Percentiles rank a stretch among this genome's conserved stretches.
Evolutionary conservation across 2,329 filamentous ascomycete species (phyloP).

Genomic region (Calonectria henricotiae): DNA sequence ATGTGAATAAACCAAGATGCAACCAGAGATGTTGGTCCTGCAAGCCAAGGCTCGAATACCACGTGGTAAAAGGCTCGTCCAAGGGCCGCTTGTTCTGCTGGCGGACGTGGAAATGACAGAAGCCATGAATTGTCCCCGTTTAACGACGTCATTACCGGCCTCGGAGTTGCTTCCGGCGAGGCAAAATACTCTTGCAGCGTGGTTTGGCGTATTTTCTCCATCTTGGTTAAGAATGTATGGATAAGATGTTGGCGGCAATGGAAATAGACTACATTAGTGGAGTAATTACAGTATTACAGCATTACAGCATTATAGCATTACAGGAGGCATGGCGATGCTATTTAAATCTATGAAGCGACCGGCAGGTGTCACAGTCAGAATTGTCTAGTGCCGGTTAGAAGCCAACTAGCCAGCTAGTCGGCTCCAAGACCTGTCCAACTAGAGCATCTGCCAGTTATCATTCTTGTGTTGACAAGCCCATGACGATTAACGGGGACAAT

Average conservation of each 20-base stretch:
- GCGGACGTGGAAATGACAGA: slow-evolving; percentile 55
- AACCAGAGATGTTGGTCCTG: slow-evolving; percentile 46
- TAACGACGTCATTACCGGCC: slow-evolving; percentile 54
- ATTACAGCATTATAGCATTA: no score
- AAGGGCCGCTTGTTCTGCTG: slow-evolving; percentile 39
- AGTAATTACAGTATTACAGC: no score
- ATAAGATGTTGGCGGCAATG: neutral
- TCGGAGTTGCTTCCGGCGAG: slow-evolving; percentile 13
- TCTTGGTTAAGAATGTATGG: neutral
- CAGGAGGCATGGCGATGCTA: neutral
- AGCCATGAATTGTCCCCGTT: slow-evolving; percentile 59
- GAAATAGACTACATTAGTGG: neutral
- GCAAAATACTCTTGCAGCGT: slow-evolving; percentile 22
- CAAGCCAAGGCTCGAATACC: slow-evolving; percentile 57
- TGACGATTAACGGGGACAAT: neutral
- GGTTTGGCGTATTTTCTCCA: slow-evolving; percentile 15
- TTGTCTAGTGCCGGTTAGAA: neutral
- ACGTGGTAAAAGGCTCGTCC: slow-evolving; percentile 55
- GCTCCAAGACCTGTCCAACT: neutral
- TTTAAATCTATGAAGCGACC: neutral
- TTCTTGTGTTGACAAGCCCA: neutral
- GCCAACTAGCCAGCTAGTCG: neutral
- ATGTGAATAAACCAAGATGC: slow-evolving; percentile 49
- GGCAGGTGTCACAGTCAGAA: neutral
- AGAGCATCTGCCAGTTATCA: neutral